Percentiles rank a stretch among this genome's conserved stretches.
phyloP scores from a whole-genome alignment of 1,139 yeast genomes.

The Yamadazyma blattariae region DNA sequence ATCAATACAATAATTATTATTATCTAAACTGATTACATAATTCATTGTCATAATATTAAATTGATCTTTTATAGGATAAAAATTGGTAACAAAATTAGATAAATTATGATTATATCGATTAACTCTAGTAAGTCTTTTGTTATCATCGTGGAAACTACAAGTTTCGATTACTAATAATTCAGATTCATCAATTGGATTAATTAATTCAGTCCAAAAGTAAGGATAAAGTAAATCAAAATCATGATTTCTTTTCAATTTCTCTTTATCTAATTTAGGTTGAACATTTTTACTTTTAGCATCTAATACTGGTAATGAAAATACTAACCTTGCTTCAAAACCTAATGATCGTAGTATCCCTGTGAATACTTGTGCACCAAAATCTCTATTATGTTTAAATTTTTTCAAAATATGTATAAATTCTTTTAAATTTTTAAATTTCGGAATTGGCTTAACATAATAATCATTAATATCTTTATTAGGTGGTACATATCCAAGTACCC shows the following conservation, averaged over 20 bases:
- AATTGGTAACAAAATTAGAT: conserved; percentile 16
- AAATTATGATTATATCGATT: conserved; percentile 13
- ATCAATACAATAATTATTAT: conserved; percentile 22
- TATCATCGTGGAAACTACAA: conserved; percentile 31
- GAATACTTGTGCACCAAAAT: conserved; percentile 36
- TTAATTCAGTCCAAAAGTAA: conserved; percentile 39
- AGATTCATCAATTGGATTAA: conserved; percentile 28
- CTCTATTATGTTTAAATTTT: conserved; percentile 33
- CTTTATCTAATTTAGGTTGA: conserved; percentile 26
- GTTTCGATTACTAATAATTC: conserved; percentile 31
- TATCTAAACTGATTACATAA: conserved; percentile 26
- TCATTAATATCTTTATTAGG: conserved; percentile 8
- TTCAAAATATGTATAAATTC: conserved; percentile 20
- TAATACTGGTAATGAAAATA: conserved; percentile 34
- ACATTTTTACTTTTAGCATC: conserved; percentile 15
- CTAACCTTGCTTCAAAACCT: conserved; percentile 33
- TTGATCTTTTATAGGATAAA: conserved; percentile 23
- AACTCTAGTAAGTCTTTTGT: conserved; percentile 23
- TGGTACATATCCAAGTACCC: conserved; percentile 33
- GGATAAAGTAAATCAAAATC: conserved; percentile 39
- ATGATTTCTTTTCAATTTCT: conserved; percentile 22
- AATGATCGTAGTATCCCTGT: conserved; percentile 29
- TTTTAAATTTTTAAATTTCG: conserved; percentile 10
- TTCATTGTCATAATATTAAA: conserved; percentile 35
- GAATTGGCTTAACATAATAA: conserved; percentile 22